Evolutionary conservation across 2,329 filamentous ascomycete species (phyloP), one percentile per base, ranked within the genome.

Genomic region (Aspergillus versicolor): DNA sequence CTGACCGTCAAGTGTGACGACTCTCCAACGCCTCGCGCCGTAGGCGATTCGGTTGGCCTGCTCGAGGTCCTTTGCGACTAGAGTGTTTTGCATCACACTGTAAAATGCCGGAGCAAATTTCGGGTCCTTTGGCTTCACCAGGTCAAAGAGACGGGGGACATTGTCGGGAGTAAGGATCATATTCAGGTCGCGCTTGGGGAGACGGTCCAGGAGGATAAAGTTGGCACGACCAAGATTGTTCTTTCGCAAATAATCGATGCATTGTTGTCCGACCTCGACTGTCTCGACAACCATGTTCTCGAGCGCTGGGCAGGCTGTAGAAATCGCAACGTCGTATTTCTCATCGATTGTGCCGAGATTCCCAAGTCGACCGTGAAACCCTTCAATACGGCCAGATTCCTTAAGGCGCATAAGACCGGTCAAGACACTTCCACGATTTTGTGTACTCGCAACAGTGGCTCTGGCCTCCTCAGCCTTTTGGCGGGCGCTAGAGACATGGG

Each of bases 31-130:
- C 78, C 87, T 90, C 45, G 90, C 90, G 42, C 94, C 93, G 68
- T 97, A 99, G 7, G 94, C 94, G 63, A 99, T 97, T 46, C 94
- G 88, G 75, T 97, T 97, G 2, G 94, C 95, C 73, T 99, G 94
- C n/a, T 90, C 88, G 13, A 99, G 83, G 68, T 99, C 91, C 52
- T 87, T 88, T 5, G 94, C 94, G 15, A 99, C 95, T 2, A 99
- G 80, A 0, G 95, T 99, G 71, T 99, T 93, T 68, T 96, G 91
- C 64, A 99, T 85, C 6, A 95, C 91, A 67, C 93, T 94, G 75
- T 93, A 99, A 75, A 99, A 99, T 0, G 94, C 94, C 0, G 93
- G 89, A 3, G 83, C 83, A 75, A 97, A 97, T 62, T 83, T 89
- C 50, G 93, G 88, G 38, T 96, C 87, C 76, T 96, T 96, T 19